Conservation (phyloP, 495 filamentous ascomycete genomes). For the Chaetomium cochliodes region DNA sequence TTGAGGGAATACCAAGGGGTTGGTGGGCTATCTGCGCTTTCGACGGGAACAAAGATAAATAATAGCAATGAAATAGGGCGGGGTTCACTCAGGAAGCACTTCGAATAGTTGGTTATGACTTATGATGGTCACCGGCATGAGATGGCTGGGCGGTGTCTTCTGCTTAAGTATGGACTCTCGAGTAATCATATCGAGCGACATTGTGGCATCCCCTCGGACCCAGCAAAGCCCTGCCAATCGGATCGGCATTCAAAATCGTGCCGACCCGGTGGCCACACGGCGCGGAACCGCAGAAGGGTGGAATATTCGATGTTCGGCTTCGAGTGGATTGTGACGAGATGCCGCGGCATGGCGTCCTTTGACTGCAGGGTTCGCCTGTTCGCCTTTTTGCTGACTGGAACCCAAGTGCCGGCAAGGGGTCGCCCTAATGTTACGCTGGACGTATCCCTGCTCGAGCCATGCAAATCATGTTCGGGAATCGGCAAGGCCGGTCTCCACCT, state of each 20-base stretch:
- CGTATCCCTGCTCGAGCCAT: too few species aligned
- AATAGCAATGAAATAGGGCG: not conserved
- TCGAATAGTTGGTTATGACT: not conserved
- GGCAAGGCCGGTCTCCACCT: not conserved
- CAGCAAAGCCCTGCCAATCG: not conserved
- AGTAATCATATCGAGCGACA: not conserved
- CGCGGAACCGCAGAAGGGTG: not conserved
- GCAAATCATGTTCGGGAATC: not conserved
- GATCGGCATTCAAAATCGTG: conserved; percentile 4
- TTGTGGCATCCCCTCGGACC: not conserved
- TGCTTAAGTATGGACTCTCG: not conserved
- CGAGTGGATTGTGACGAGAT: not conserved
- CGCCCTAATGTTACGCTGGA: not conserved
- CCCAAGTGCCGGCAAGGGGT: not conserved
- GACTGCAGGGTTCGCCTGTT: not conserved
- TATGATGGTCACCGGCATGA: not conserved
- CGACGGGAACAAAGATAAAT: not conserved
- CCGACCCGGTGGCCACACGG: not conserved
- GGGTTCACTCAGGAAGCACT: not conserved
- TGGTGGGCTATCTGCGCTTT: not conserved
- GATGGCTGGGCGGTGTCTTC: not conserved
- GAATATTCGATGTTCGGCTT: not conserved
- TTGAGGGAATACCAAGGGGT: not conserved
- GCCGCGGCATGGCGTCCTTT: not conserved
- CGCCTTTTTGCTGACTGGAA: not conserved